phyloP scores from a whole-genome alignment of 208 protist species.

The Borovskyia barvae region DNA sequence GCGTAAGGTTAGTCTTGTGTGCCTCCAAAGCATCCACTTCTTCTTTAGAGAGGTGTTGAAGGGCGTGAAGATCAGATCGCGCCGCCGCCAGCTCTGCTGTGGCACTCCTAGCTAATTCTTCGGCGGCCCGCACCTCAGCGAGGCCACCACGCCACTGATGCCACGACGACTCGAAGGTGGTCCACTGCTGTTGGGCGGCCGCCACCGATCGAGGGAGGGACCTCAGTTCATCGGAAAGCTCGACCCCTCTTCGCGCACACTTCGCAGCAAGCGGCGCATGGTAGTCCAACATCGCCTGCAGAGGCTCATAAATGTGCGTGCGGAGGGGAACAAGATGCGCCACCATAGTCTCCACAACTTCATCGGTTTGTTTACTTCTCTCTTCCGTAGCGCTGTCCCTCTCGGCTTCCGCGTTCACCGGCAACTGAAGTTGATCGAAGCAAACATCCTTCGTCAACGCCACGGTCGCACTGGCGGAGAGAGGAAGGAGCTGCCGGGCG shows the following conservation, averaged over 20 bases:
- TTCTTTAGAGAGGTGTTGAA: constrained; percentile 3
- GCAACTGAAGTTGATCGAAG: no score
- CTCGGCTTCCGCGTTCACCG: no score
- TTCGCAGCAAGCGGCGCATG: not conserved
- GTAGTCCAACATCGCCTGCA: constrained; percentile 2
- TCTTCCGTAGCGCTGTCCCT: no score
- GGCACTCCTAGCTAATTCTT: not conserved
- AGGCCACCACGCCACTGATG: constrained; percentile 1
- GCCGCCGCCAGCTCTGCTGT: not conserved
- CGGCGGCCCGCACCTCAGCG: not conserved
- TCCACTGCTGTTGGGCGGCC: not conserved
- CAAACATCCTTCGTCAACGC: no score
- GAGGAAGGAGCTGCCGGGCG: no score
- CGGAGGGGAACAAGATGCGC: no score
- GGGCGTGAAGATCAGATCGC: not conserved
- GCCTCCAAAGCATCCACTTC: not conserved
- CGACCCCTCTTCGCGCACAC: not conserved
- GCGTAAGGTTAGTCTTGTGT: not conserved
- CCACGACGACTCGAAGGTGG: not conserved
- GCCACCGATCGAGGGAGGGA: not conserved
- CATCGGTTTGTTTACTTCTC: no score
- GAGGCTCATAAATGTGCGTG: not conserved
- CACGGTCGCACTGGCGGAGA: no score
- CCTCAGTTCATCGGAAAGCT: not conserved
- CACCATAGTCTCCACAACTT: no score